phyloP scores from a whole-genome alignment of 345 rosid species.

The Eucalyptus guilfoylei region DNA sequence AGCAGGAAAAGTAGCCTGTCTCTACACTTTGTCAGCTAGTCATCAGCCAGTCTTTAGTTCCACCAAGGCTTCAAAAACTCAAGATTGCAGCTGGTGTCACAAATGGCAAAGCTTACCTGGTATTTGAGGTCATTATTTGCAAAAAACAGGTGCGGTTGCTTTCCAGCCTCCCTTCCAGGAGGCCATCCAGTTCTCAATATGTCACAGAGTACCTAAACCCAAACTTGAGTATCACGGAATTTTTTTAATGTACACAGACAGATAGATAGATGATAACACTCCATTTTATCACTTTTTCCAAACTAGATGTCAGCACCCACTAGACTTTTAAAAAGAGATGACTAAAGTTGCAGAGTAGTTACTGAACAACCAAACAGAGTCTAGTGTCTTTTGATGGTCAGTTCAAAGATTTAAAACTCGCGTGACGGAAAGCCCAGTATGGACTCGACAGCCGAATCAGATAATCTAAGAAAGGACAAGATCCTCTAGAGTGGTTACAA shows the following conservation, averaged over 20 bases:
- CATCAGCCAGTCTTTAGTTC: background rate
- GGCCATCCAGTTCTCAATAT: constrained; percentile 77
- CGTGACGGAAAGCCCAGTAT: background rate
- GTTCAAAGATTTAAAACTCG: background rate
- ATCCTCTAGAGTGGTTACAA: background rate
- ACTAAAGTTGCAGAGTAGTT: background rate
- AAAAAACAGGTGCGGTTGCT: constrained; percentile 38
- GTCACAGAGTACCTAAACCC: constrained; percentile 74
- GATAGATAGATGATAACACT: background rate
- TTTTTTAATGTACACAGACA: background rate
- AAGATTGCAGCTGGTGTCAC: background rate
- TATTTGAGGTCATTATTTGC: constrained; percentile 72
- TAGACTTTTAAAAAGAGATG: background rate
- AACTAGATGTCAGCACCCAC: background rate
- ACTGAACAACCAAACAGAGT: background rate
- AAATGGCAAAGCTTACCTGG: constrained; percentile 37
- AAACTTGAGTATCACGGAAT: background rate
- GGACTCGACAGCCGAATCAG: background rate
- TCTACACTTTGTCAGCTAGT: constrained; percentile 23
- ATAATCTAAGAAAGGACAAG: background rate
- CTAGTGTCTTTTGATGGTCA: background rate
- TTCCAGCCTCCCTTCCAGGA: constrained; percentile 52
- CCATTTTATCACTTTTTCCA: background rate
- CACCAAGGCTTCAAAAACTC: background rate
- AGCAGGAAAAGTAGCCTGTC: constrained; percentile 67